These are phyloP conservation scores for Sclerotinia borealis DNA, from an alignment of 2,329 filamentous ascomycete species.

Conservation along the genomic window DNA sequence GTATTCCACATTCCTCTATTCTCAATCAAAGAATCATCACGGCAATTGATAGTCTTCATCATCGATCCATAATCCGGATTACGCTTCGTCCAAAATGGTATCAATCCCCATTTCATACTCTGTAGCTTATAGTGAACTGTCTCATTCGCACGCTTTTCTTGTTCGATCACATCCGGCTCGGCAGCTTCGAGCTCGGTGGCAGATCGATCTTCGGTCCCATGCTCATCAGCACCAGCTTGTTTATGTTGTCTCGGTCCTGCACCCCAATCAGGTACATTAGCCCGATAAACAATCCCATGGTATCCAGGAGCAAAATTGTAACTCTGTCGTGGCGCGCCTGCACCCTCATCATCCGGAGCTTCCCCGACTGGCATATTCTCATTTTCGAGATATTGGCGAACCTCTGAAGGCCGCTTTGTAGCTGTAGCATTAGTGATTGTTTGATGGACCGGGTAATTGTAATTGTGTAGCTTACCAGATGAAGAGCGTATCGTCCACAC, in stretches of 20 bases:
- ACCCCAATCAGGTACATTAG: conserved; percentile 59
- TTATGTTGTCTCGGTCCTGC: conserved; percentile 36
- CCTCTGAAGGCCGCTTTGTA: conserved; percentile 64
- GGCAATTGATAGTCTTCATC: conserved; percentile 91
- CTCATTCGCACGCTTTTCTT: conserved; percentile 16
- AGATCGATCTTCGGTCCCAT: conserved; percentile 19
- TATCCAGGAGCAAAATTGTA: conserved; percentile 94
- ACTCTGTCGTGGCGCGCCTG: conserved; percentile 55
- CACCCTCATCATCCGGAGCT: conserved; percentile 62
- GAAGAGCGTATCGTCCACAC: conserved; percentile 33
- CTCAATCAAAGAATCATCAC: conserved; percentile 75
- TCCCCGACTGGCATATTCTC: conserved; percentile 69
- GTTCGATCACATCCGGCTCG: background rate
- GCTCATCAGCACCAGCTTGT: conserved; percentile 24
- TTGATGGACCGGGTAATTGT: background rate
- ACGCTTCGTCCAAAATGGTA: conserved; percentile 89
- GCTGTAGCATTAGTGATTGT: conserved; percentile 3
- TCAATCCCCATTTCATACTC: conserved; percentile 90
- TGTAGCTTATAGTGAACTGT: conserved; percentile 71
- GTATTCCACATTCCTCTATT: conserved; percentile 81
- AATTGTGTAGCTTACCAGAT: conserved; percentile 22
- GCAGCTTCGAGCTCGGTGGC: conserved; percentile 17
- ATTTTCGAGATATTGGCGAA: conserved; percentile 67
- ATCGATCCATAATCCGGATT: conserved; percentile 70
- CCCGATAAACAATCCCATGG: conserved; percentile 78